phyloP scores from a whole-genome alignment of 2,329 filamentous ascomycete species.

The Colletotrichum gigasporum region DNA sequence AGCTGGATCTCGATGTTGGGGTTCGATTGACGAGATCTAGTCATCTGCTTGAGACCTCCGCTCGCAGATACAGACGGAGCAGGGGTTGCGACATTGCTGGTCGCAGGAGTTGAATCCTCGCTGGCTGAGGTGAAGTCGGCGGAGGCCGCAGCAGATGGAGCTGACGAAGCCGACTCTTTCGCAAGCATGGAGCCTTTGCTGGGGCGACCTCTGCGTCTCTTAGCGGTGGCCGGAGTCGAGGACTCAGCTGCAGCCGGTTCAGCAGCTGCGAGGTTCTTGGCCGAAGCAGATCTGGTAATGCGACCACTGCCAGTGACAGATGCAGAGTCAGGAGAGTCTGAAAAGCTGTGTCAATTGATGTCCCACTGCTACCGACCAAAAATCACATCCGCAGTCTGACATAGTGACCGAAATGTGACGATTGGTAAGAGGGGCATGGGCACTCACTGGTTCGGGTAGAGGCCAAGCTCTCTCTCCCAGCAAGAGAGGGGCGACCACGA shows the following conservation, averaged over 20 bases:
- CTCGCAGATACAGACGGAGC: constrained; percentile 38
- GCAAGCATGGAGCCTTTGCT: constrained; percentile 36
- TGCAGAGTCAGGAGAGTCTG: constrained; percentile 6
- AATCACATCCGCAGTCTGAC: too few relatives aligned
- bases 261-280: constrained; percentile 18
- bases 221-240: constrained; percentile 27
- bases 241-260: neutral
- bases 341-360: neutral
- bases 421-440: neutral
- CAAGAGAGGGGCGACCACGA: constrained; percentile 15
- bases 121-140: constrained; percentile 44
- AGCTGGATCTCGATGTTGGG: constrained; percentile 47
- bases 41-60: constrained; percentile 21
- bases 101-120: constrained; percentile 53
- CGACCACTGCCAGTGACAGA: neutral
- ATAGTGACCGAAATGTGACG: too few relatives aligned
- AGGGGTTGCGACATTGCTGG: constrained; percentile 52
- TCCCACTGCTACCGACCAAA: too few relatives aligned
- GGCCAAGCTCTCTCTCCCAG: constrained; percentile 9
- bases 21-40: constrained; percentile 33
- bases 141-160: constrained; percentile 47
- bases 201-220: constrained; percentile 41
- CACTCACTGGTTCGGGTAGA: constrained; percentile 22
- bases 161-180: constrained; percentile 45
- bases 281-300: constrained; percentile 31